Conservation (phyloP, 2,329 filamentous ascomycete species). For the Trichoderma oligosporum region DNA sequence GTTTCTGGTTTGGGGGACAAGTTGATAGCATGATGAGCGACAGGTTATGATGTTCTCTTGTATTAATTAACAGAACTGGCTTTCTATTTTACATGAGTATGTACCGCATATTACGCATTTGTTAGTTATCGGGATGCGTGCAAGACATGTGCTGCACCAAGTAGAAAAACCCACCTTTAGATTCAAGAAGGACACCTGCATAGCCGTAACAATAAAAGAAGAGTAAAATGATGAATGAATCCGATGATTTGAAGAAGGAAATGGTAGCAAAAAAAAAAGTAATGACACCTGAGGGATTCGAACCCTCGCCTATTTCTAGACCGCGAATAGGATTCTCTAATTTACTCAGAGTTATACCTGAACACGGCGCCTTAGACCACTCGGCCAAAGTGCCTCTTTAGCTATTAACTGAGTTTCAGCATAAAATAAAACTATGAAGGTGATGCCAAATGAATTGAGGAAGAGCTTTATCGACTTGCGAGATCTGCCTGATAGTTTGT, state of each 20-base stretch:
- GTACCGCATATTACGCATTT: no score
- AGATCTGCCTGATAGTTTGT: neutral
- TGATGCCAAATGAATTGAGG: neutral
- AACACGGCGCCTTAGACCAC: slow-evolving; percentile 27
- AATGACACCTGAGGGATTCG: slow-evolving; percentile 33
- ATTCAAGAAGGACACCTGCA: no score
- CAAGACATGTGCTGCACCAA: no score
- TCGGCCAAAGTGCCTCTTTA: slow-evolving; percentile 28
- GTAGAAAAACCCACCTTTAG: no score
- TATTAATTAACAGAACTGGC: neutral
- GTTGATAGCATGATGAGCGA: slow-evolving; percentile 2
- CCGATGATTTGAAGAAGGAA: no score
- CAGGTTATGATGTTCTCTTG: neutral
- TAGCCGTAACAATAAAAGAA: neutral
- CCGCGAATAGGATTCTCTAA: slow-evolving; percentile 22
- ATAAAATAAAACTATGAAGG: neutral
- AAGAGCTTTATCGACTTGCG: neutral
- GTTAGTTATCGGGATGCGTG: no score
- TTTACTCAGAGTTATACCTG: slow-evolving; percentile 13
- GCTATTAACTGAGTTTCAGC: neutral
- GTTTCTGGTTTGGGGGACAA: neutral
- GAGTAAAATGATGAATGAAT: no score
- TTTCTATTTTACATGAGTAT: neutral
- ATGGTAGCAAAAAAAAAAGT: neutral
- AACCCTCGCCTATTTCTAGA: slow-evolving; percentile 33